Evolutionary conservation across 768 basidiomycete genomes (phyloP).

Genomic region (Exidia glandulosa): DNA sequence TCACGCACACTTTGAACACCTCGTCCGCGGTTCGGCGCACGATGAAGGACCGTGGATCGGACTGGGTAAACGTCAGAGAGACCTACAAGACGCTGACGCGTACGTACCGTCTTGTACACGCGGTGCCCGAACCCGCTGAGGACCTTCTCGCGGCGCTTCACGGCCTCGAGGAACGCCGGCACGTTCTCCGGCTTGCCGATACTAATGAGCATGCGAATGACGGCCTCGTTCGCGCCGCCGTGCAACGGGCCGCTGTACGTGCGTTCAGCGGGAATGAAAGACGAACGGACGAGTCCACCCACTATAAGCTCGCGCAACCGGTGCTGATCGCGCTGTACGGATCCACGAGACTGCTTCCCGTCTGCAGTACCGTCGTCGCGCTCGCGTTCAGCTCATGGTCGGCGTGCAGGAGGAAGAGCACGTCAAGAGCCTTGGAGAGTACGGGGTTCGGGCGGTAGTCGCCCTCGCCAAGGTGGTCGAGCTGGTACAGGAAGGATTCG

Average conservation of each 20-base stretch:
- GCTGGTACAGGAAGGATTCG: constrained; percentile 82
- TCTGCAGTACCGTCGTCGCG: constrained; percentile 77
- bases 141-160: constrained; percentile 81
- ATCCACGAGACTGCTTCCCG: constrained; percentile 81
- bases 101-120: constrained; percentile 62
- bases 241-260: constrained; percentile 53
- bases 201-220: constrained; percentile 85
- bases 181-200: constrained; percentile 79
- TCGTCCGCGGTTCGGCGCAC: constrained; percentile 85
- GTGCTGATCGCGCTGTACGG: constrained; percentile 82
- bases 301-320: constrained; percentile 84
- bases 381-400: constrained; percentile 89
- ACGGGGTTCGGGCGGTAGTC: constrained; percentile 74
- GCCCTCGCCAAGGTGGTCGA: constrained; percentile 69
- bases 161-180: constrained; percentile 73
- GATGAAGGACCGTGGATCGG: constrained; percentile 85
- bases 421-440: constrained; percentile 78
- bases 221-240: constrained; percentile 87
- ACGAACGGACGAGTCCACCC: constrained; percentile 25
- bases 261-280: not conserved
- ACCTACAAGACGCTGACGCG: not conserved
- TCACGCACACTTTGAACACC: constrained; percentile 75
- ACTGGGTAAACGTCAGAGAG: constrained; percentile 28
- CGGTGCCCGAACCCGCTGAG: constrained; percentile 87
- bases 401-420: constrained; percentile 78